A percentile compares a stretch with the other conserved stretches of the same genome.
Evolutionary conservation across 164 flowering plant species (phyloP).

Genomic region (Sextonia rubra): DNA sequence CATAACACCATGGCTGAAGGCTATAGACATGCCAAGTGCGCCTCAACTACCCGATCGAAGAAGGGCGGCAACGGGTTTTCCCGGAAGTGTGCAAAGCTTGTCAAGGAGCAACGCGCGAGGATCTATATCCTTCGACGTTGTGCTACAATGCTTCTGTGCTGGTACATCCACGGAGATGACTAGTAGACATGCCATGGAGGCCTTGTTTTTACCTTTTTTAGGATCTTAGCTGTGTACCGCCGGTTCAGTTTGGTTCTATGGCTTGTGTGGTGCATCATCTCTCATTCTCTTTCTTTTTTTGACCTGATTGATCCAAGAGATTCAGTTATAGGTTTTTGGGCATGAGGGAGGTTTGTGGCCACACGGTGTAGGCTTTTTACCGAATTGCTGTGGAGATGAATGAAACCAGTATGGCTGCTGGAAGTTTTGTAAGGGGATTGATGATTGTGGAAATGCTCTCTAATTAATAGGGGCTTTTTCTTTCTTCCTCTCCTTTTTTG

Average conservation of each 20-base stretch:
- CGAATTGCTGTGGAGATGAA: background rate
- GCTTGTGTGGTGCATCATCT: background rate
- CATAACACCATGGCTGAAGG: constrained; percentile 20
- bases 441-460: background rate
- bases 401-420: background rate
- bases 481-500: constrained; percentile 1
- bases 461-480: background rate
- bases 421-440: background rate
- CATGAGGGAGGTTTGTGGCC: constrained; percentile 6
- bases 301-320: background rate
- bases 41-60: constrained; percentile 3
- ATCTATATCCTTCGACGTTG: constrained; percentile 73
- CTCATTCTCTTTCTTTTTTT: constrained; percentile 5
- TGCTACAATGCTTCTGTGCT: constrained; percentile 75
- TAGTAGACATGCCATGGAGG: background rate
- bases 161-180: constrained; percentile 72
- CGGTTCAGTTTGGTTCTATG: background rate
- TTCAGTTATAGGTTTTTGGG: constrained; percentile 10
- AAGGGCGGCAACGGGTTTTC: constrained; percentile 40
- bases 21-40: constrained; percentile 3
- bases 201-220: background rate
- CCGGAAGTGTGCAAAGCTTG: constrained; percentile 50
- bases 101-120: constrained; percentile 65
- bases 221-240: background rate
- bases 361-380: constrained; percentile 9